These are phyloP conservation scores for Fraxinus anomala DNA, from an alignment of 257 asterid species.

Conservation along the genomic window DNA sequence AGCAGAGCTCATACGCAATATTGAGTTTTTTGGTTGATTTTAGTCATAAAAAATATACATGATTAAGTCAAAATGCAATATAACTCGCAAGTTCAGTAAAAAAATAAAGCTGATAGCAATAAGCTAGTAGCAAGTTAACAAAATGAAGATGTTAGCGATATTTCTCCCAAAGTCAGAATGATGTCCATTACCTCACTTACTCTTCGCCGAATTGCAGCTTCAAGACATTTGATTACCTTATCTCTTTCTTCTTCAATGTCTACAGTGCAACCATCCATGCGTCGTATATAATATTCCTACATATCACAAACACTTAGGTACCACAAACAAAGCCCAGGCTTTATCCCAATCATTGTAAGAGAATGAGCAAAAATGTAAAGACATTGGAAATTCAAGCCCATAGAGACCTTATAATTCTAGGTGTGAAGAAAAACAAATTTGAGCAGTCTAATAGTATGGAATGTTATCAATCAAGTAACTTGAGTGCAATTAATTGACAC, in stretches of 20 bases:
- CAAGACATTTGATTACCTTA: constrained; percentile 84
- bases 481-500: background rate
- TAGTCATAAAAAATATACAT: background rate
- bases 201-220: constrained; percentile 91
- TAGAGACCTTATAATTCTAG: too few relatives aligned
- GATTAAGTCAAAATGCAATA: background rate
- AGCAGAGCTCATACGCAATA: background rate
- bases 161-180: background rate
- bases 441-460: too few relatives aligned
- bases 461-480: too few relatives aligned
- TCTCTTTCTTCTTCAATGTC: constrained; percentile 72
- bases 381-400: too few relatives aligned
- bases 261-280: constrained; percentile 75
- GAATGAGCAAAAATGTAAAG: too few relatives aligned
- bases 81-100: background rate
- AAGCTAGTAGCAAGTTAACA: background rate
- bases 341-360: too few relatives aligned
- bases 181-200: constrained; percentile 70
- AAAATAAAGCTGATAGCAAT: background rate
- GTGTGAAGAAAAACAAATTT: too few relatives aligned
- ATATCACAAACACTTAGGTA: constrained; percentile 13
- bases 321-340: background rate
- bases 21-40: background rate
- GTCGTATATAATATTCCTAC: constrained; percentile 87
- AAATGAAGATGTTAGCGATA: background rate